Evolutionary conservation across 768 basidiomycete genomes (phyloP), one percentile per base, ranked within the genome.

Genomic region (Paxillus ammoniavirescens): DNA sequence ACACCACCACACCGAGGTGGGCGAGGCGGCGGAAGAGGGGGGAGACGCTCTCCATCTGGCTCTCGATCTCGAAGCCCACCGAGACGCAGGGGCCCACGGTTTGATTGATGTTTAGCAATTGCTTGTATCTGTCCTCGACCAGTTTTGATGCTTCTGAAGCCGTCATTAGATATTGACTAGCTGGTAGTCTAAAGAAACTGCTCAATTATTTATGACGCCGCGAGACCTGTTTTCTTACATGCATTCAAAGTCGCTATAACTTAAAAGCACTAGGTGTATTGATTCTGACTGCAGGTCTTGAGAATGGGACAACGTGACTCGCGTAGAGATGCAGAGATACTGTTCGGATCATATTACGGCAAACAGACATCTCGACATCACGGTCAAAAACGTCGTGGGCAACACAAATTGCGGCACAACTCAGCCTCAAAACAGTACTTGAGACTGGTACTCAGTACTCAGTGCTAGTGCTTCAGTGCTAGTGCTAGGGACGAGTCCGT

Each of bases 1-100:
- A 78, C 82, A 5, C 74, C 73, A 3, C 82, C 84, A 0, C 79
- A 79, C 48, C 62, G 65, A 40, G 77, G 78, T 33, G 68, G 74
- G 13, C 71, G 80, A 26, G 73, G 74, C n/a, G 68, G 75, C 21
- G 75, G 76, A 23, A 74, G 74, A 53, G 75, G 67, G 18, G 70
- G 72, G 40, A 74, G 77, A 58, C 69, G 75, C 41, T 69, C 72
- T 0, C 62, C 61, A 1, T 72, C 77, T 6, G 56, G 63, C 30
- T 75, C 72, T 13, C 61, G 73, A 21, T 77, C 77, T 9, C 67
- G 75, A 47, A 77, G 75, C 53, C 77, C 77, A n/a, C 69, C 71
- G 5, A 67, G 74, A 42, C 68, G 77, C 30, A 62, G 70, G 57
- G 63, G 42, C 5, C 61, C 67, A 10, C 65, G 71, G 21, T 71